Base-by-base conservation (phyloP, 176 grass and related monocot genomes). In the Rhynchospora breviuscula region DNA sequence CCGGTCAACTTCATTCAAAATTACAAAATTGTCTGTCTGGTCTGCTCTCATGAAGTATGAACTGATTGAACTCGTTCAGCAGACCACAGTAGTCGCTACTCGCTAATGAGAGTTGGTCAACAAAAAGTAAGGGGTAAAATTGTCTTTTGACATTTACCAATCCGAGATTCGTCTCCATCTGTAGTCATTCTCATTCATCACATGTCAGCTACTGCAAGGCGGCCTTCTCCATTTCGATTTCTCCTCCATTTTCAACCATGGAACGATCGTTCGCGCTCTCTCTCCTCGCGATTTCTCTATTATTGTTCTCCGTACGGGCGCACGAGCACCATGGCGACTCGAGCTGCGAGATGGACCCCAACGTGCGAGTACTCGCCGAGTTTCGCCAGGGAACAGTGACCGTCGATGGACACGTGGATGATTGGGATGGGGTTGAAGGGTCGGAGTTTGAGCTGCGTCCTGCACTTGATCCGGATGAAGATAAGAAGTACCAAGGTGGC, bases 391-490 rank as follows among this genome's bases (percentile, higher is more conserved):
- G 96, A 62, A 67, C 89, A 51, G 83, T 99, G 58, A 93, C 93
- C 85, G 81, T 99, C 58, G 96, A 95, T 61, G 96, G 91, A 46
- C 93, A 90, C 58, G 85, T 81, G 59, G 70, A 87, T 5, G 93
- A 99, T 79, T 99, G 96, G 96, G 89, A 84, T 29, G 81, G 82
- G 22, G 70, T 99, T 14, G 96, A 99, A 40, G 91, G 88, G 2
- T 99, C 91, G 5, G 91, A 95, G 64, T 92, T 99, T 84, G 17
- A 81, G 56, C 85, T 99, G 66, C 91, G 92, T 46, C 96, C 96
- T 22, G 96, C 96, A 29, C 93, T 98, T 23, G 93, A 98, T 82
- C 89, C 88, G 78, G 93, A 95, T 45, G 87, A 95, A 10, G 96
- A 99, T 74, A 93, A 93, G 69, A 92, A 88, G 71, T 99, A 99